Evolutionary conservation across 2,329 filamentous ascomycete genomes (phyloP), one percentile per base, ranked within the genome.

Genomic region (Dendrostoma leiphaemia): DNA sequence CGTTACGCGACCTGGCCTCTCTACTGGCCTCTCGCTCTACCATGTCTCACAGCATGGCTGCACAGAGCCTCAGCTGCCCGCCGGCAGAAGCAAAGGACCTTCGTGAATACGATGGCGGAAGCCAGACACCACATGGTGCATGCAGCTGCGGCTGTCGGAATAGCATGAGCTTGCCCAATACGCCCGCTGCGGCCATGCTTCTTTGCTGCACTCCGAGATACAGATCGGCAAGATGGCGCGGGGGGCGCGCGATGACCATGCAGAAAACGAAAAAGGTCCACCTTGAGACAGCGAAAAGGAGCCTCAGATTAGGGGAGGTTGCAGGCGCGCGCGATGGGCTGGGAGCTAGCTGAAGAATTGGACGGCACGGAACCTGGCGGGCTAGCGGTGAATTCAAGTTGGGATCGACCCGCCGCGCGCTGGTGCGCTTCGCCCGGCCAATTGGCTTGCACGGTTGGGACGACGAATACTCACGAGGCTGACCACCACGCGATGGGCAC

Each of bases 1-100:
- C 23, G 8, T 41, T 24, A 29, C 17, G 34, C 26, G 23, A 24
- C 12, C 23, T n/a, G 38, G 21, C 38, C 23, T 6, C 3, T 6
- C 3, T 15, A 41, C 26, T 24, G 38, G 21, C 10, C 21, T 26
- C 13, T 6, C 3, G 6, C 17, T 17, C 8, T 44, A 15, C 3
- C 9, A 31, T 17, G 47, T 38, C 4, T 19, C 34, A 49, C 47
- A 28, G 23, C 23, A 10, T 29, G 23, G 9, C 40, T 41, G 47
- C 35, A 37, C 34, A 28, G 34, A 37, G 24, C 44, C 44, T 46
- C 21, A 47, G 44, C 44, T 48, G 32, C n/a, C 37, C 34, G n/a
- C n/a, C n/a, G 24, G 34, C 24, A 49, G 47, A 49, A 48, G 34
- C 32, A 48, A 35, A 37, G 21, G 9, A 15, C 12, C 31, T 31